phyloP scores from a whole-genome alignment of 2,329 filamentous ascomycete genomes.

The Pyricularia sp. region DNA sequence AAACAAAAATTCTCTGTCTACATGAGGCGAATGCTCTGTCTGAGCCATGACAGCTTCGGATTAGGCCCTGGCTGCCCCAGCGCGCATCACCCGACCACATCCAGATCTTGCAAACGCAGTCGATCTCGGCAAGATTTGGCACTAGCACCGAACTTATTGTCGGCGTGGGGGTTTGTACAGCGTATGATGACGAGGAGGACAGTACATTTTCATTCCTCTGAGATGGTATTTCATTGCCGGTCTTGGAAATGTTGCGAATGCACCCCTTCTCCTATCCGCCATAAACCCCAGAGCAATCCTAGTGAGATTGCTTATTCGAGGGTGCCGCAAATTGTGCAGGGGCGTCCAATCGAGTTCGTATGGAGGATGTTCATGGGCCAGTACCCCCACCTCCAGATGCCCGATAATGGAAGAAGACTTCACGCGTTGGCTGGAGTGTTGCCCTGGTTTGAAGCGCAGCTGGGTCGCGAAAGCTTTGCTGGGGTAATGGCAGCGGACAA shows the following conservation, averaged over 20 bases:
- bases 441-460: not conserved
- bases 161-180: constrained; percentile 2
- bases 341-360: not conserved
- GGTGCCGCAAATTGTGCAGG: not conserved
- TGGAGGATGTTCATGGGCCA: not conserved
- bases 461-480: not conserved
- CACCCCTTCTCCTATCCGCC: not conserved
- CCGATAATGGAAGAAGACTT: not conserved
- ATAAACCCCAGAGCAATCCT: not conserved
- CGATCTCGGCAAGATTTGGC: not conserved
- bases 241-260: constrained; percentile 1
- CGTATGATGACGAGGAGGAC: not conserved
- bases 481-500: not conserved
- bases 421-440: constrained; percentile 1
- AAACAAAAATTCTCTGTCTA: constrained; percentile 2
- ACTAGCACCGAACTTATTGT: not conserved
- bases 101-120: not conserved
- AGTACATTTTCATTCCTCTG: constrained; percentile 1
- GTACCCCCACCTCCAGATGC: not conserved
- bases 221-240: constrained; percentile 4
- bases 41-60: not conserved
- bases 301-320: not conserved
- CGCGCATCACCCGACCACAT: not conserved
- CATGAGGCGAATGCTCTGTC: not conserved
- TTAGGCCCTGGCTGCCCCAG: not conserved